phyloP scores from a whole-genome alignment of 2,329 filamentous ascomycete genomes.

The Fusarium aywerte region DNA sequence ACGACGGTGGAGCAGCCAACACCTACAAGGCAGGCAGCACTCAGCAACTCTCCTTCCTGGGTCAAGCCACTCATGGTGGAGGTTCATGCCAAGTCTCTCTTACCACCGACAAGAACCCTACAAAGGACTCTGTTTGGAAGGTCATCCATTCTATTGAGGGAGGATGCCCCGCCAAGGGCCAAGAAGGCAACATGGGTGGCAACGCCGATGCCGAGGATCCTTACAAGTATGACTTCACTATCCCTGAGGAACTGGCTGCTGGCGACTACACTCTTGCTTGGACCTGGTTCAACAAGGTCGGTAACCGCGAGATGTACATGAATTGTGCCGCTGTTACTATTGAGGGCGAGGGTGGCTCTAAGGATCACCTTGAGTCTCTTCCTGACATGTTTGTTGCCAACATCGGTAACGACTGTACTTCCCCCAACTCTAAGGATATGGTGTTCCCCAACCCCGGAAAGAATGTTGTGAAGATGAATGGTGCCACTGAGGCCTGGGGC shows the following conservation, averaged over 20 bases:
- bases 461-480: no score
- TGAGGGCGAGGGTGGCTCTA: constrained; percentile 60
- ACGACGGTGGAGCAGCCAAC: constrained; percentile 62
- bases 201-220: constrained; percentile 58
- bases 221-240: constrained; percentile 72
- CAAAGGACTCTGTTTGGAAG: constrained; percentile 77
- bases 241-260: constrained; percentile 76
- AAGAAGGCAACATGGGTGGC: constrained; percentile 66
- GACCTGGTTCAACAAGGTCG: constrained; percentile 94
- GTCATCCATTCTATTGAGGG: constrained; percentile 91
- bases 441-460: constrained; percentile 71
- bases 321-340: constrained; percentile 85
- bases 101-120: constrained; percentile 79
- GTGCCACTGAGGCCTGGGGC: no score
- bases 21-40: constrained; percentile 61
- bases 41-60: constrained; percentile 70
- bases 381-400: constrained; percentile 78
- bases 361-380: constrained; percentile 70
- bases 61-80: constrained; percentile 84
- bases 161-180: constrained; percentile 76
- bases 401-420: constrained; percentile 66
- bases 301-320: constrained; percentile 98
- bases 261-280: constrained; percentile 87
- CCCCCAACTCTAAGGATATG: constrained; percentile 62
- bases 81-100: constrained; percentile 92